Base-by-base conservation (phyloP, 164 flowering plant genomes). In the Vitis riparia region DNA sequence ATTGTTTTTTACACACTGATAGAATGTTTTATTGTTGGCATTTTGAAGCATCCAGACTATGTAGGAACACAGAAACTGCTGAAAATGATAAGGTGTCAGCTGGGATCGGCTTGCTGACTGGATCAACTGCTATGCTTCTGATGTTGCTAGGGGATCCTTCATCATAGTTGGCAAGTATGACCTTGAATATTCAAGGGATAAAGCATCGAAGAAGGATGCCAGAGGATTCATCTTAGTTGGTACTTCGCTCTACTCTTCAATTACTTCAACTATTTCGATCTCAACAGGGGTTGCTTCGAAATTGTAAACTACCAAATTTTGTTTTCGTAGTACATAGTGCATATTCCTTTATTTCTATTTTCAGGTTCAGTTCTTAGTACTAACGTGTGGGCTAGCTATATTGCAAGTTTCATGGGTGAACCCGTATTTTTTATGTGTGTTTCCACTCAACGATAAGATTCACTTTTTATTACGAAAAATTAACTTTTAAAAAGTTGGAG, bases 341-440 rank as follows among this genome's bases (percentile, higher is more conserved):
- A 37, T 37, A 0, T 37, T 37, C 44, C 44, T 3, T 37, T 37
- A 37, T 59, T 59, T 13, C 17, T 55, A 55, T 8, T 16, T 59
- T 17, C 73, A 76, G 79, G 70, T 19, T 51, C 60, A 14, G 75
- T 66, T 63, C 68, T 76, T 23, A 14, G 15, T 17, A 76, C 62
- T 51, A 75, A 76, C 17, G 2, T 19, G 5, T 2, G 16, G 66
- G 72, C 79, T 9, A 11, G 58, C n/a, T 13, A 68, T 11, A 29
- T 72, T 13, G 79, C 79, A 56, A 56, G 72, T 15, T 68, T 72
- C 57, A 77, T 77, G 79, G 2, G 0, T 23, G 27, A 23, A 23
- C 27, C 27, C 27, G 2, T 23, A 23, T 23, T 23, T 23, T 23
- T 23, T 23, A n/a, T n/a, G 27, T 23, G 27, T 23, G 27, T 23